Evolutionary conservation across 2,329 filamentous ascomycete species (phyloP), one percentile per base, ranked within the genome.

Genomic region (Cryphonectria radicalis): DNA sequence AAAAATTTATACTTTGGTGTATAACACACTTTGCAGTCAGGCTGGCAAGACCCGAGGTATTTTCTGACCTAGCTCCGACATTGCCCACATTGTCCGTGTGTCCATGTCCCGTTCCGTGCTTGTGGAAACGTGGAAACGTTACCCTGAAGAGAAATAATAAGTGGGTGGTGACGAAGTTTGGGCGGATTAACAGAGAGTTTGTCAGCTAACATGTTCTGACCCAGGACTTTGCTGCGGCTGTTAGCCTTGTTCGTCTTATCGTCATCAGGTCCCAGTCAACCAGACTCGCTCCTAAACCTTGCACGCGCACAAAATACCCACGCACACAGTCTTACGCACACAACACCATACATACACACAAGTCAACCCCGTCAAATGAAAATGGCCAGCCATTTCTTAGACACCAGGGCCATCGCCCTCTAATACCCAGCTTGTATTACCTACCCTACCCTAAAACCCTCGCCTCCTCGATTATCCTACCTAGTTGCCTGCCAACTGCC

Each of bases 311-410:
- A 19, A 19, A 3, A 46, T 13, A 46, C 19, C 7, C 19, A 46
- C 43, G 17, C 43, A 50, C 46, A 50, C 46, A 8, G 19, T n/a
- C 46, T n/a, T 11, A 22, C 46, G n/a, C 43, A 46, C 46, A 50
- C 22, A n/a, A n/a, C 46, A 50, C 46, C 46, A 50, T 40, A 40
- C 46, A 50, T 40, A 40, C 22, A n/a, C 46, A 50, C 42, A 50
- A 50, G 1, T 19, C 6, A 50, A 35, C 11, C 35, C 32, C 35
- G 35, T 62, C 59, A 62, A 11, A 11, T 40, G 19, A 62, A 40
- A 62, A 62, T 62, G 59, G 59, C 59, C 59, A 22, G 59, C 59
- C 59, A 37, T 37, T 62, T 62, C 32, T 22, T 62, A 40, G 59
- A 62, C 32, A 35, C 32, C 17, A 40, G 59, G 59, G 59, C 59